phyloP scores from a whole-genome alignment of 805 yeast species.

The Kluyveromyces starmeri region DNA sequence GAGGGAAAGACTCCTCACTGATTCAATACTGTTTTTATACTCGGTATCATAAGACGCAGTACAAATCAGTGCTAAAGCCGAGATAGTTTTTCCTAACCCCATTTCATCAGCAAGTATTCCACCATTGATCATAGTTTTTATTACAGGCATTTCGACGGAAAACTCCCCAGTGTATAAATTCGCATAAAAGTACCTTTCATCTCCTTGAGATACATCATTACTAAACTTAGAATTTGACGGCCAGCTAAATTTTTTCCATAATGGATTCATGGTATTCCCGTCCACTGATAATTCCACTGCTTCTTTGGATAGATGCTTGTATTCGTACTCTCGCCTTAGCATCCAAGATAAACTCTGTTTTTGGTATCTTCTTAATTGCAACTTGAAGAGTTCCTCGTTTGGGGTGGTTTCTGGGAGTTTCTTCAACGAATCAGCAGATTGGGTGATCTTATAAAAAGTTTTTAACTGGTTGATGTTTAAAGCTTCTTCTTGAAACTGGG shows the following conservation, averaged over 20 bases:
- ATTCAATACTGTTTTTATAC: not conserved
- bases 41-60: constrained; percentile 47
- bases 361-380: constrained; percentile 68
- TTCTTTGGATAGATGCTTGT: constrained; percentile 19
- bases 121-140: constrained; percentile 56
- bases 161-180: constrained; percentile 77
- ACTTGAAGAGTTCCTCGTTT: constrained; percentile 38
- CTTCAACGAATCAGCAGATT: constrained; percentile 46
- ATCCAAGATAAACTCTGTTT: constrained; percentile 83
- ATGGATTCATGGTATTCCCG: constrained; percentile 62
- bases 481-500: constrained; percentile 30
- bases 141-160: constrained; percentile 54
- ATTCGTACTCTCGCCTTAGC: constrained; percentile 67
- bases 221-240: constrained; percentile 33
- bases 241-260: constrained; percentile 78
- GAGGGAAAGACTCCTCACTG: not conserved
- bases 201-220: constrained; percentile 6
- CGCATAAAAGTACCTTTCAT: constrained; percentile 47
- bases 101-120: constrained; percentile 94
- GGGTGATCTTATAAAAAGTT: constrained; percentile 64
- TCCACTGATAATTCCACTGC: constrained; percentile 26
- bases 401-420: constrained; percentile 58
- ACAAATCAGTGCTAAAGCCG: constrained; percentile 65
- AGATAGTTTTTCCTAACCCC: constrained; percentile 93
- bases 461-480: constrained; percentile 65